These are phyloP conservation scores for Flaveria bidentis DNA, from an alignment of 129 eudicot species.

Conservation along the genomic window DNA sequence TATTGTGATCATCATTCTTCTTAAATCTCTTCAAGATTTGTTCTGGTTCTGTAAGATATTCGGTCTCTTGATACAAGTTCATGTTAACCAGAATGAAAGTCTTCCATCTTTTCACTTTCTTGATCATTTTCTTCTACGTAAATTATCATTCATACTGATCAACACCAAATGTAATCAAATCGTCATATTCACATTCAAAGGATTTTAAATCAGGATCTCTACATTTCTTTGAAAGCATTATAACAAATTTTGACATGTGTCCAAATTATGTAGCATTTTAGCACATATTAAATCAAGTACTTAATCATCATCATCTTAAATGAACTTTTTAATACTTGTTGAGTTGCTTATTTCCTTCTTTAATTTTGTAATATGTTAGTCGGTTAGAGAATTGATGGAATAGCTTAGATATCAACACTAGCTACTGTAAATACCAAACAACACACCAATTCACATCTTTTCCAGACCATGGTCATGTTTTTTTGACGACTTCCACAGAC, in stretches of 20 bases:
- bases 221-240: slow-evolving; percentile 66
- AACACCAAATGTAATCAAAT: slow-evolving; percentile 47
- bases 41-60: slow-evolving; percentile 63
- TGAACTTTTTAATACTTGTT: slow-evolving; percentile 55
- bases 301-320: slow-evolving; percentile 64
- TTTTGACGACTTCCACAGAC: slow-evolving; percentile 54
- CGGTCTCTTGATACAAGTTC: slow-evolving; percentile 69
- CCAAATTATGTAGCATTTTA: slow-evolving; percentile 62
- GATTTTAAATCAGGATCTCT: slow-evolving; percentile 51
- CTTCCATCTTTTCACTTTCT: slow-evolving; percentile 74
- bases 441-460: slow-evolving; percentile 43
- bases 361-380: slow-evolving; percentile 56
- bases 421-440: slow-evolving; percentile 81
- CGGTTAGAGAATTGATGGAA: slow-evolving; percentile 57
- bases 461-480: slow-evolving; percentile 45
- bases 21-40: slow-evolving; percentile 65
- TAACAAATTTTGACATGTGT: slow-evolving; percentile 46
- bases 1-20: slow-evolving; percentile 46
- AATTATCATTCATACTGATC: slow-evolving; percentile 70
- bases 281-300: slow-evolving; percentile 55
- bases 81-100: slow-evolving; percentile 46
- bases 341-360: slow-evolving; percentile 66
- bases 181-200: slow-evolving; percentile 57
- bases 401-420: slow-evolving; percentile 71
- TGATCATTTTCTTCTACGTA: slow-evolving; percentile 64